Evolutionary conservation across 2,329 filamentous ascomycete genomes (phyloP).

Genomic region (Trichoderma arundinaceum): DNA sequence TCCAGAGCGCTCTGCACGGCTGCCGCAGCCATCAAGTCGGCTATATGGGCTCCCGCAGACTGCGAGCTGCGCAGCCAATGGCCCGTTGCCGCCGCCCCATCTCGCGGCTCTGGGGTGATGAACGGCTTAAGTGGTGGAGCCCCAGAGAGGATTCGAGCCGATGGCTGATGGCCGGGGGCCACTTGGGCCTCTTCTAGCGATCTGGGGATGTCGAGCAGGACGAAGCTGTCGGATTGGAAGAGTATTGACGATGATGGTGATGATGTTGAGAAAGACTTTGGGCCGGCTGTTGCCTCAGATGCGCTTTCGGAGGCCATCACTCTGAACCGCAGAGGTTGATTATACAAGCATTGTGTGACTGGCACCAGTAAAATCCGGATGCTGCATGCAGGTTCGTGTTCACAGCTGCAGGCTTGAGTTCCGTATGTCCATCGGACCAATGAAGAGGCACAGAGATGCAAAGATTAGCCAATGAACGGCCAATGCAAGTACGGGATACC

Average conservation of each 20-base stretch:
- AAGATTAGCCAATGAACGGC: neutral
- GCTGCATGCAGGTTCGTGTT: neutral
- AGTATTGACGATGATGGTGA: constrained; percentile 40
- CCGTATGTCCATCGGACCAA: neutral
- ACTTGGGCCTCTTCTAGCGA: constrained; percentile 72
- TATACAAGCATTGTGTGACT: neutral
- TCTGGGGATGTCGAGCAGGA: constrained; percentile 71
- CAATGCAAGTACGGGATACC: too few species aligned
- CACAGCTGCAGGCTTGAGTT: neutral
- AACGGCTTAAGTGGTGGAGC: constrained; percentile 53
- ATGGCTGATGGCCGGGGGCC: constrained; percentile 45
- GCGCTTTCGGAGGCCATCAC: constrained; percentile 14
- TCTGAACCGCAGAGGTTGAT: neutral
- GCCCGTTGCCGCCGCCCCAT: constrained; percentile 9
- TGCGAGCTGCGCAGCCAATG: constrained; percentile 23
- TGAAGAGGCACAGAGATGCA: neutral
- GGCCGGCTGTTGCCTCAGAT: neutral
- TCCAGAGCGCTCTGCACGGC: constrained; percentile 53
- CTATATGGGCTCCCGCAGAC: constrained; percentile 55
- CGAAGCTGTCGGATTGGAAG: constrained; percentile 48
- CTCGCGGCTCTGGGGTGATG: constrained; percentile 57
- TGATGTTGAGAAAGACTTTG: neutral
- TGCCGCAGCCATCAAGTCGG: constrained; percentile 60
- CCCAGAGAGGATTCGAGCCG: constrained; percentile 54
- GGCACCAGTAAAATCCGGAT: neutral